These are phyloP conservation scores for Phaeotremella fagi DNA, from an alignment of 768 basidiomycete species.

Conservation along the genomic window DNA sequence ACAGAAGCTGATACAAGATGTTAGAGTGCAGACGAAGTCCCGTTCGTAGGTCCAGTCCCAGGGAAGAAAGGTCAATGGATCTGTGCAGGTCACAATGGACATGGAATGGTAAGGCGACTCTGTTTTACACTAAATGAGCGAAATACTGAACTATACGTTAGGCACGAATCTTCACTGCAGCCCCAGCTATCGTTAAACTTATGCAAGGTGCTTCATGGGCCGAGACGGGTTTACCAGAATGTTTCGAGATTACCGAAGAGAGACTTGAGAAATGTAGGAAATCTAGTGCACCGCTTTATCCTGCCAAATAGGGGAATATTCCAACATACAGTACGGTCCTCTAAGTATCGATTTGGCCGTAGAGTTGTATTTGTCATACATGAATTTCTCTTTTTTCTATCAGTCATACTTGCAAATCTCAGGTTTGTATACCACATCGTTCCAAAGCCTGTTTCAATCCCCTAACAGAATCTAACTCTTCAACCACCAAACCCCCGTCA, in stretches of 20 bases:
- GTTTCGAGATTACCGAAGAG: constrained; percentile 41
- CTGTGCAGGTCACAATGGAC: constrained; percentile 43
- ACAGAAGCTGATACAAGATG: too few species aligned
- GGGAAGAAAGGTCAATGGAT: constrained; percentile 45
- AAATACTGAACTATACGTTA: constrained; percentile 4
- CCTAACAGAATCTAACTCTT: constrained; percentile 7
- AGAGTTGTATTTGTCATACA: too few species aligned
- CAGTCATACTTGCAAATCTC: too few species aligned
- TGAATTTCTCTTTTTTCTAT: too few species aligned
- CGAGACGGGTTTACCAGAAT: constrained; percentile 44
- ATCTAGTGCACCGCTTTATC: too few species aligned
- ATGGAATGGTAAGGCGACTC: constrained; percentile 31
- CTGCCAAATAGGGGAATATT: too few species aligned
- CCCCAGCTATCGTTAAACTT: constrained; percentile 37
- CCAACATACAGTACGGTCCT: too few species aligned
- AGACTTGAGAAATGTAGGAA: constrained; percentile 15
- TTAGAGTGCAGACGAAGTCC: constrained; percentile 33
- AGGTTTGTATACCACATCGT: too few species aligned
- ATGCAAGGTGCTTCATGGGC: constrained; percentile 40
- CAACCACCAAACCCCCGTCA: constrained; percentile 32
- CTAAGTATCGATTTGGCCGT: too few species aligned
- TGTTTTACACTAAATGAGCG: not conserved
- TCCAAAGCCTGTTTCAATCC: constrained; percentile 22
- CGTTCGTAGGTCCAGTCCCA: constrained; percentile 43
- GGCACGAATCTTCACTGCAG: constrained; percentile 31